Base-by-base conservation (phyloP, 805 yeast genomes). In the Limtongozyma cylindracea region DNA sequence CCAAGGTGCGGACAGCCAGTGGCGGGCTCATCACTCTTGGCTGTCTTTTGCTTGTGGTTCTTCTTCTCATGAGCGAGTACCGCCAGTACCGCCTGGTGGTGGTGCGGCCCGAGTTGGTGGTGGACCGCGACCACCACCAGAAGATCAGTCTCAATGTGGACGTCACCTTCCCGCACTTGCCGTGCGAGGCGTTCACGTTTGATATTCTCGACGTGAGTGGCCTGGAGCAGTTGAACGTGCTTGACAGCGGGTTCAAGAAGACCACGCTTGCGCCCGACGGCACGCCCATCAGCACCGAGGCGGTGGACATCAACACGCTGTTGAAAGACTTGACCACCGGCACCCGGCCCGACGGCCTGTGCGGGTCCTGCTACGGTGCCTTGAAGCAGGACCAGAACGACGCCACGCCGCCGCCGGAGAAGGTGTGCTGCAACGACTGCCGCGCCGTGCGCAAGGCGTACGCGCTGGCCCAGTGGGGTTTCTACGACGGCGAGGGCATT, bases 301-400 rank as follows among this genome's bases (percentile, higher is more conserved):
- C 48, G 4, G 31, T 49, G 18, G n/a, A n/a, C n/a, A n/a, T n/a
- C n/a, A n/a, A 38, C n/a, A 48, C 47, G 27, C 22, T 37, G 19
- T 28, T 35, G 23, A 51, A 43, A 22, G 43, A 44, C 16, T 30
- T 30, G 22, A 36, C 21, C 21, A 33, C 13, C 27, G 37, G 36
- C 21, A 38, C 35, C 12, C 21, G 31, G 11, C 34, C 47, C 4
- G 31, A 47, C 18, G 34, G 29, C 7, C 45, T 38, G 12, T 80
- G 94, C 53, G 96, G 95, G 4, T 56, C 91, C 1, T 84, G 98
- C 49, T 82, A 77, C 39, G 94, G 94, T 1, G 71, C 92, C 2
- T 41, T 52, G 21, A 52, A 43, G 20, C 38, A 41, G 19, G 12
- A 24, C 15, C 41, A 49, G 11, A 13, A 13, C 15, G 6, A 6